Percentiles rank a stretch among this genome's conserved stretches.
Conservation (phyloP, 768 basidiomycete species). For the Phlebiopsis gigantea region DNA sequence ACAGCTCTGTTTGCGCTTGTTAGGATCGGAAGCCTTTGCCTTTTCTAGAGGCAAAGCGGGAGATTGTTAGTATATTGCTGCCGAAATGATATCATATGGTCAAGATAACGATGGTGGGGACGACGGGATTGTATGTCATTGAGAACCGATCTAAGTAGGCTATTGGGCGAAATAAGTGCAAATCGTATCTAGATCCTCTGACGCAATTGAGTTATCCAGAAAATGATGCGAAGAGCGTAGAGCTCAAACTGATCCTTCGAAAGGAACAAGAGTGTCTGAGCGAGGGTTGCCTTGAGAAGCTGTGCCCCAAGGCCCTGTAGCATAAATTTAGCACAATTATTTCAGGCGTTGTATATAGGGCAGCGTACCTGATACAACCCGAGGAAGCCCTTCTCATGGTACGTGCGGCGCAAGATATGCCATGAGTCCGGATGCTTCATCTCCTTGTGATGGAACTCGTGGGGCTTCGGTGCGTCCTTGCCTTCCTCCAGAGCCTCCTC, state of each 20-base stretch:
- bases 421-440: slow-evolving; percentile 66
- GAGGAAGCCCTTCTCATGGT: slow-evolving; percentile 69
- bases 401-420: slow-evolving; percentile 67
- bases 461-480: slow-evolving; percentile 30
- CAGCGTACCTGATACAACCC: slow-evolving; percentile 91
- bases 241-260: slow-evolving; percentile 97
- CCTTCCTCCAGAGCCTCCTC: slow-evolving; percentile 43
- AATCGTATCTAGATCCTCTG: background rate
- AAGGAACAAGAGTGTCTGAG: slow-evolving; percentile 93
- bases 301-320: slow-evolving; percentile 92
- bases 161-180: background rate
- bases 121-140: background rate
- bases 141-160: background rate
- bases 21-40: slow-evolving; percentile 13
- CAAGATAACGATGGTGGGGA: background rate
- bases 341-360: background rate
- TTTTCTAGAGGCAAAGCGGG: background rate
- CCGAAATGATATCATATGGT: background rate
- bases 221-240: slow-evolving; percentile 72
- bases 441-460: slow-evolving; percentile 39
- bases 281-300: slow-evolving; percentile 91
- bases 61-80: too few relatives aligned
- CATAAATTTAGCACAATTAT: background rate
- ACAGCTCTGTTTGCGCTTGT: slow-evolving; percentile 10
- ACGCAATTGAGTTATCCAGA: background rate